A percentile compares a stretch with the other conserved stretches of the same genome.
Evolutionary conservation across 768 basidiomycete species (phyloP).

Genomic region (Auriculariales sp.): DNA sequence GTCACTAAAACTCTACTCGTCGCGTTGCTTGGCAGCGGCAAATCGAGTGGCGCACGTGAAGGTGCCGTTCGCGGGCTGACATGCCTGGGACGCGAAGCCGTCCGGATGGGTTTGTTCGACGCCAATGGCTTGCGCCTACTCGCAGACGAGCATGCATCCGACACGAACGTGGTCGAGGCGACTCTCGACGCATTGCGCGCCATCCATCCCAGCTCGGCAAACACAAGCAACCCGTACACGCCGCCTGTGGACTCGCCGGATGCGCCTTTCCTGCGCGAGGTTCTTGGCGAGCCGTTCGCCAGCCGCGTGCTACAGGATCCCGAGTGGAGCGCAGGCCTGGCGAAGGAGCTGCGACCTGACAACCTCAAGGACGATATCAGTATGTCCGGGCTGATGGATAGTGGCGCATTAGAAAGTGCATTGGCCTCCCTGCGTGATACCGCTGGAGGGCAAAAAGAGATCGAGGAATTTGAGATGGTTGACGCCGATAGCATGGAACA

Average conservation of each 20-base stretch:
- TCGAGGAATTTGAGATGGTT: neutral
- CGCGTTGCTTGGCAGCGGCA: slow-evolving; percentile 59
- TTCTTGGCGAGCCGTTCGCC: slow-evolving; percentile 51
- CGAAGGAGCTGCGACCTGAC: neutral
- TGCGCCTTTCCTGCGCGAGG: slow-evolving; percentile 29
- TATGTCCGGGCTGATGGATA: neutral
- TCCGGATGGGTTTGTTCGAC: slow-evolving; percentile 68
- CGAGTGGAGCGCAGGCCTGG: slow-evolving; percentile 27
- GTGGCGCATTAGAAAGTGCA: neutral
- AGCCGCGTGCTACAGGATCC: slow-evolving; percentile 39
- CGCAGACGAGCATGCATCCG: slow-evolving; percentile 41
- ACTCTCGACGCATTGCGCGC: slow-evolving; percentile 55
- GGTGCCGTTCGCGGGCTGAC: slow-evolving; percentile 81
- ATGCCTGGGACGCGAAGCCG: slow-evolving; percentile 73
- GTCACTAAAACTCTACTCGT: slow-evolving; percentile 89
- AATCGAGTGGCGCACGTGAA: slow-evolving; percentile 70
- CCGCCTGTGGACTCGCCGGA: slow-evolving; percentile 37
- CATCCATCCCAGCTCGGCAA: slow-evolving; percentile 40
- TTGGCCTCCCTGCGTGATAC: neutral
- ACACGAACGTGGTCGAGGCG: slow-evolving; percentile 34
- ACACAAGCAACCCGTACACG: too few species aligned
- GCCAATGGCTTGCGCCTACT: slow-evolving; percentile 67
- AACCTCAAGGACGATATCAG: neutral
- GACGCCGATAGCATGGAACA: neutral
- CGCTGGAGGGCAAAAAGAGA: neutral